Percentiles rank a stretch among this genome's conserved stretches.
These are phyloP conservation scores for Kazachstania africana DNA, from an alignment of 805 yeast species.

Conservation along the genomic window DNA sequence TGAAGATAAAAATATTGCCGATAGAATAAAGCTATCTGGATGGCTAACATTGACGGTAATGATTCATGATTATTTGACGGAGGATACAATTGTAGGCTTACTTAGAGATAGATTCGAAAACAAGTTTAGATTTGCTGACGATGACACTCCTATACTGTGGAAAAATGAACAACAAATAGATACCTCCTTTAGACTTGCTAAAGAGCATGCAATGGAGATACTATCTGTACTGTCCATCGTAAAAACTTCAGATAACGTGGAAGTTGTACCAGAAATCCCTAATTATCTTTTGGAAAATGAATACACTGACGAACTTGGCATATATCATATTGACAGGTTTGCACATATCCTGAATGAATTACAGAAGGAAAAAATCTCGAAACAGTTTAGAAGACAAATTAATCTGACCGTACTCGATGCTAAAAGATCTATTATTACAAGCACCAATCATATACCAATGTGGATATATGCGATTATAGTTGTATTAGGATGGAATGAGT, in stretches of 20 bases:
- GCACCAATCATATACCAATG: constrained; percentile 69
- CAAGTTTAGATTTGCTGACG: constrained; percentile 67
- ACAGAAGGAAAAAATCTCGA: constrained; percentile 45
- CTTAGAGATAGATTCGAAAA: constrained; percentile 77
- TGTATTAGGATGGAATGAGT: constrained; percentile 91
- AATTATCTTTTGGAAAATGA: constrained; percentile 26
- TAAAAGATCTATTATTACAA: constrained; percentile 71
- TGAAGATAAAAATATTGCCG: constrained; percentile 31
- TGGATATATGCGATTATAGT: constrained; percentile 65
- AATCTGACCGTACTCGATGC: constrained; percentile 80
- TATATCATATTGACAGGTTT: constrained; percentile 34
- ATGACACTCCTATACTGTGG: constrained; percentile 77
- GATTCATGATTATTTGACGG: constrained; percentile 50
- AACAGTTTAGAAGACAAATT: constrained; percentile 58
- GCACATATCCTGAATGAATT: constrained; percentile 44
- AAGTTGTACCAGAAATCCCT: constrained; percentile 50
- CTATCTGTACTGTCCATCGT: constrained; percentile 54
- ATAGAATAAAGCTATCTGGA: constrained; percentile 38
- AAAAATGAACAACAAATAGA: constrained; percentile 65
- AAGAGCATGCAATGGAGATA: constrained; percentile 40
- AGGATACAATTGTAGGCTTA: constrained; percentile 52
- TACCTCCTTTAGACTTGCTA: constrained; percentile 50
- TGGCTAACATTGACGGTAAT: constrained; percentile 57
- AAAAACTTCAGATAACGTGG: constrained; percentile 37
- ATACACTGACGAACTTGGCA: constrained; percentile 31